These are phyloP conservation scores for Hericium rajendrae DNA, from an alignment of 768 basidiomycete genomes.

Conservation along the genomic window DNA sequence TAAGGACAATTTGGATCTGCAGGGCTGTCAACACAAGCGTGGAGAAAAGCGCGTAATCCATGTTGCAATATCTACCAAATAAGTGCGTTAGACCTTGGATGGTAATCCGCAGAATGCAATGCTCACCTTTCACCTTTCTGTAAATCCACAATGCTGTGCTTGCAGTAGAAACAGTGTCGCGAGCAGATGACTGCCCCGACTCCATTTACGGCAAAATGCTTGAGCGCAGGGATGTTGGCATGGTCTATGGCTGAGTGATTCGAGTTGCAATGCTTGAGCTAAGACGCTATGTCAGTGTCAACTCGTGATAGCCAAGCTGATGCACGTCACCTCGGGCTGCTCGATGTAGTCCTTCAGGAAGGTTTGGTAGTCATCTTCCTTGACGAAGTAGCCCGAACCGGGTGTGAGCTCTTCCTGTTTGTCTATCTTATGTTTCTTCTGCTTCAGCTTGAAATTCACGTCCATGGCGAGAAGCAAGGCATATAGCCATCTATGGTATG, in stretches of 20 bases:
- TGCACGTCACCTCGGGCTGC: neutral
- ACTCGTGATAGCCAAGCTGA: too few species aligned
- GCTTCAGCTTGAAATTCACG: slow-evolving; percentile 3
- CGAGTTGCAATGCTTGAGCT: slow-evolving; percentile 1
- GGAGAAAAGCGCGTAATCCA: too few species aligned
- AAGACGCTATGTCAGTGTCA: neutral
- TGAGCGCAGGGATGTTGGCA: slow-evolving; percentile 2
- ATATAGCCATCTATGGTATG: neutral
- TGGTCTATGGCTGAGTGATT: slow-evolving; percentile 3
- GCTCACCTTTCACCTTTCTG: neutral
- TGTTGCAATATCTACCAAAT: too few species aligned
- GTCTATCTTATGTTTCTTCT: neutral
- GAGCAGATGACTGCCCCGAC: slow-evolving; percentile 6
- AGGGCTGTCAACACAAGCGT: too few species aligned
- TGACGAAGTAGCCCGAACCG: neutral
- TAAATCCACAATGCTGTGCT: neutral
- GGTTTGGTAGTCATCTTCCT: neutral
- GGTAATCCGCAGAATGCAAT: too few species aligned
- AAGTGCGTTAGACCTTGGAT: too few species aligned
- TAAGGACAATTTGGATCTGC: too few species aligned
- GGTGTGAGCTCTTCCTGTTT: neutral
- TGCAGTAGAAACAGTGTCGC: neutral
- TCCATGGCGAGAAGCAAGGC: neutral
- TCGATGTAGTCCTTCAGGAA: neutral
- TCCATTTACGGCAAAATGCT: slow-evolving; percentile 1